A percentile compares a stretch with the other conserved stretches of the same genome.
Conservation (phyloP, 225 moss, liverwort and hornwort genomes). For the Straminergon stramineum region DNA sequence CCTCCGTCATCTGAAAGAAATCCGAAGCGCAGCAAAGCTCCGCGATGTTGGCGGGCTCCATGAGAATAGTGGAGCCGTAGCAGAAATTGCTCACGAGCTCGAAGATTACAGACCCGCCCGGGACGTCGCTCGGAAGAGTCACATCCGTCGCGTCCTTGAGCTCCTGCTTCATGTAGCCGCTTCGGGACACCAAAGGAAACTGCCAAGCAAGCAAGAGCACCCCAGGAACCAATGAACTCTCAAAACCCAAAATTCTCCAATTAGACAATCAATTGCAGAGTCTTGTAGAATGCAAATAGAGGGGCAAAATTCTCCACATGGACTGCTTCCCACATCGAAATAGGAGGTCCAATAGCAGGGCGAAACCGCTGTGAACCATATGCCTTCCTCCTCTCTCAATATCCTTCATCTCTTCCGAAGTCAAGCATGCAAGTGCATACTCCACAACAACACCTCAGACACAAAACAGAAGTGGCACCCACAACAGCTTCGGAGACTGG, state of each 20-base stretch:
- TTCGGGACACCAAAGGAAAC: constrained; percentile 66
- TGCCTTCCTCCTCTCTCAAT: background rate
- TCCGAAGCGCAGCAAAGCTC: constrained; percentile 56
- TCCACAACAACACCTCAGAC: background rate
- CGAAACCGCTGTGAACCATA: background rate
- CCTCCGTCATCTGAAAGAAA: constrained; percentile 70
- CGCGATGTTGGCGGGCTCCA: constrained; percentile 73
- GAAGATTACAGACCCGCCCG: constrained; percentile 56
- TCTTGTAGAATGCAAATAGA: background rate
- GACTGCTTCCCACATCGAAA: no score
- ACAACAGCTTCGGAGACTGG: no score
- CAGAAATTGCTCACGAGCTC: constrained; percentile 77
- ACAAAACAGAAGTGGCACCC: background rate
- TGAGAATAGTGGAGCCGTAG: constrained; percentile 62
- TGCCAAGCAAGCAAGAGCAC: background rate
- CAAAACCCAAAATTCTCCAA: background rate
- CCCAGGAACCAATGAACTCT: background rate
- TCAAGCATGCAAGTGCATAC: no score
- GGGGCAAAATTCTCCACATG: no score
- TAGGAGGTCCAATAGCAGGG: background rate
- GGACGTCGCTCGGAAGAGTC: constrained; percentile 36
- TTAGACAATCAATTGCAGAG: background rate
- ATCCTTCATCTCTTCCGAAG: background rate
- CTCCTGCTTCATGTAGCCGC: constrained; percentile 54
- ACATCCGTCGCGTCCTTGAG: constrained; percentile 44